Percentiles rank a stretch among this genome's conserved stretches.
Conservation (phyloP, 23 red algal genomes). For the Cyanidiococcus yangmingshanensis region DNA sequence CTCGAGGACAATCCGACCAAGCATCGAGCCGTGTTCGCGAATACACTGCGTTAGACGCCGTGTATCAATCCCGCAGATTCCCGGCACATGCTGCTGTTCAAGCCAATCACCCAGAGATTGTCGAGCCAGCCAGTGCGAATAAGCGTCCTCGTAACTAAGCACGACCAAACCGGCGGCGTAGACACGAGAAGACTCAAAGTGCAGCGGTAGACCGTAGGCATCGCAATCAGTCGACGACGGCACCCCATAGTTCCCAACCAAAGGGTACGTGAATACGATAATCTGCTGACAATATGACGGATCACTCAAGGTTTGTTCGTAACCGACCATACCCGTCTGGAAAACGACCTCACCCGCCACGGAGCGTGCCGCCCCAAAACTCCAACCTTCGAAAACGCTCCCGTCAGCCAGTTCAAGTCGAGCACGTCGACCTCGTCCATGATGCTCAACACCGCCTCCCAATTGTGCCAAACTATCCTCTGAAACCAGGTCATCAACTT, state of each 20-base stretch:
- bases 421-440: not conserved
- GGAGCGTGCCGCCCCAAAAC: slow-evolving; percentile 44
- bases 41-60: slow-evolving; percentile 80
- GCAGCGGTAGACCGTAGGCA: slow-evolving; percentile 19
- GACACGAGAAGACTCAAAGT: slow-evolving; percentile 55
- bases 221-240: slow-evolving; percentile 18
- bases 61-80: slow-evolving; percentile 79
- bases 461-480: not conserved
- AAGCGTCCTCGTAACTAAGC: slow-evolving; percentile 39
- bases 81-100: slow-evolving; percentile 34
- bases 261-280: slow-evolving; percentile 83
- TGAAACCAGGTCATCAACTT: not conserved
- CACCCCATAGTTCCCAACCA: slow-evolving; percentile 85
- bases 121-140: slow-evolving; percentile 75
- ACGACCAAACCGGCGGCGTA: slow-evolving; percentile 78
- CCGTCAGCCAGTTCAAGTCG: slow-evolving; percentile 9
- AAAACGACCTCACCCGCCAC: slow-evolving; percentile 88
- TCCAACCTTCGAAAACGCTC: slow-evolving; percentile 34
- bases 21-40: slow-evolving; percentile 62
- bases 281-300: slow-evolving; percentile 85
- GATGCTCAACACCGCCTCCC: not conserved
- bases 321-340: slow-evolving; percentile 99
- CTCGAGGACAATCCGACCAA: slow-evolving; percentile 66
- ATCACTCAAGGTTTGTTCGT: slow-evolving; percentile 87
- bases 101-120: slow-evolving; percentile 58